A percentile compares a stretch with the other conserved stretches of the same genome.
phyloP scores from a whole-genome alignment of 1,284 basidiomycete species.

The Bjerkandera adusta region DNA sequence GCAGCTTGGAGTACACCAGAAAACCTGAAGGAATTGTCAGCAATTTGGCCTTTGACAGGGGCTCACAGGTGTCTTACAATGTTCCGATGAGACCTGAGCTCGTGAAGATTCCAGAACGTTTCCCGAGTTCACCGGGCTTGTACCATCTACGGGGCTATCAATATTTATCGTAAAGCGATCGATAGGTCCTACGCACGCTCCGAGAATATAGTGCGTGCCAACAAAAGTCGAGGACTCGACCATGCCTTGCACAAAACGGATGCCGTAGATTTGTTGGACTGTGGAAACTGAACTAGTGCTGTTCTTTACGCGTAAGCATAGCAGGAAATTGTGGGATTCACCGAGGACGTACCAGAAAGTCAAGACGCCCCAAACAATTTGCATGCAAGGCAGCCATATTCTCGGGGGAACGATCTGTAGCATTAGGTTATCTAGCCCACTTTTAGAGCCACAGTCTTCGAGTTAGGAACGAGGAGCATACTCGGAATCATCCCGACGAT shows the following conservation, averaged over 20 bases:
- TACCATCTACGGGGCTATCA: slow-evolving; percentile 52
- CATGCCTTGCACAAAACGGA: slow-evolving; percentile 74
- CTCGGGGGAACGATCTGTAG: slow-evolving; percentile 59
- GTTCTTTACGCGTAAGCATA: neutral
- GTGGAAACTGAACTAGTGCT: slow-evolving; percentile 58
- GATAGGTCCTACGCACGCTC: slow-evolving; percentile 44
- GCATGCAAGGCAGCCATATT: slow-evolving; percentile 66
- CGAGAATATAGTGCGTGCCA: slow-evolving; percentile 72
- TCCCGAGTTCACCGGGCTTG: slow-evolving; percentile 64
- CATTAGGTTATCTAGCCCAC: slow-evolving; percentile 58
- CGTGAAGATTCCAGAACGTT: slow-evolving; percentile 71
- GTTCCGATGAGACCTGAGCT: slow-evolving; percentile 65
- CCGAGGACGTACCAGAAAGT: slow-evolving; percentile 59
- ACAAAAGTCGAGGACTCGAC: slow-evolving; percentile 74
- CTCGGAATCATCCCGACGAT: slow-evolving; percentile 73
- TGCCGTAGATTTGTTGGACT: slow-evolving; percentile 64
- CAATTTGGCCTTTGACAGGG: too few species aligned
- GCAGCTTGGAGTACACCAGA: slow-evolving; percentile 70
- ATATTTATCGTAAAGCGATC: neutral
- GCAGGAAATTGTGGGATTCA: neutral
- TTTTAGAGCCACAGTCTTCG: neutral
- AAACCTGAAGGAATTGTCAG: slow-evolving; percentile 46
- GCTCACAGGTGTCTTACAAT: too few species aligned
- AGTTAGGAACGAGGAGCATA: slow-evolving; percentile 26
- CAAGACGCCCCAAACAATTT: slow-evolving; percentile 61